Base-by-base conservation (phyloP, 176 grass and related monocot genomes). In the Guadua angustifolia region DNA sequence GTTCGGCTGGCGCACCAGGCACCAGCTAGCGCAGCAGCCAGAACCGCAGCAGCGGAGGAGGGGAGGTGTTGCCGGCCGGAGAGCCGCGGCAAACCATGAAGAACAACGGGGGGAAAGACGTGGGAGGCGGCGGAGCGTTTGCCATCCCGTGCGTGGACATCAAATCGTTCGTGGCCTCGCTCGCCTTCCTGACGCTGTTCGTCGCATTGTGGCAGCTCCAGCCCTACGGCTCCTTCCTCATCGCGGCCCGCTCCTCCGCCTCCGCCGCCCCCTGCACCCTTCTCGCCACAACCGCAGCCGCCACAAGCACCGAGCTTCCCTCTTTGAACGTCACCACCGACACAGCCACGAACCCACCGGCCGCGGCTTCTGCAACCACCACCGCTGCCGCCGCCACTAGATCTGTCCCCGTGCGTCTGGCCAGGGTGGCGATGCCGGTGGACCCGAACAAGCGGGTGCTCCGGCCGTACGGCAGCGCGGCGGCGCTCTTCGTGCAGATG, bases 131-230 rank as follows among this genome's bases (percentile, higher is more conserved):
- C 5, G 87, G 52, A 6, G 67, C 84, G 66, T 71, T 91, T 0
- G 60, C 82, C 78, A 13, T 86, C 24, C 84, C 86, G 29, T 97
- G 92, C 80, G 89, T 97, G 26, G 95, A 94, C 84, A 62, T 97
- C 50, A 97, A 93, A 66, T 32, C 79, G 15, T 97, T 94, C 82
- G 69, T 94, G 5, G 88, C 90, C 74, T 84, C 86, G 53, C 86
- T 97, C 75, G 82, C 91, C 4, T 88, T 94, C 62, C 75, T 97
- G 29, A 94, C 92, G 14, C 73, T 97, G 12, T 79, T 97, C 75
- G 69, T 97, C 0, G 95, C 90, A 39, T 68, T 91, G 61, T 97
- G 95, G 95, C 95, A 97, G 69, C 79, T 97, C 47, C 95, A 97
- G 59, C 95, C 92, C 1, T 97, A 93, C 86, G 88, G 93, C 69